Conservation (phyloP, 2,329 filamentous ascomycete genomes). For the Cercospora canescens region DNA sequence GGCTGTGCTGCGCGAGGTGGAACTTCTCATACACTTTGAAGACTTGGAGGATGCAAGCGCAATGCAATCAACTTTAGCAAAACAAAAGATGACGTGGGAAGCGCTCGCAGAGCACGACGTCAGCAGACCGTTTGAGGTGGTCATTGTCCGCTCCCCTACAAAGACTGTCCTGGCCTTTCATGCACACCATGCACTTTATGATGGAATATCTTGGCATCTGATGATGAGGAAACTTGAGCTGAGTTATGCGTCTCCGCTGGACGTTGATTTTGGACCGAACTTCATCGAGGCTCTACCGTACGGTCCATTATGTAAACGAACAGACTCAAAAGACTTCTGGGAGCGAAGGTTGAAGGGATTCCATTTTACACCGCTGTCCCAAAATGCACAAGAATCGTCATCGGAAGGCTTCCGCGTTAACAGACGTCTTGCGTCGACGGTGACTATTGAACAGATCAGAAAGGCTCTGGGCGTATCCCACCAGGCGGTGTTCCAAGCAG, state of each 20-base stretch:
- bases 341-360: constrained; percentile 50
- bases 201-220: constrained; percentile 74
- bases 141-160: constrained; percentile 40
- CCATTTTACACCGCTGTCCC: constrained; percentile 15
- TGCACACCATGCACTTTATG: constrained; percentile 85
- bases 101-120: constrained; percentile 52
- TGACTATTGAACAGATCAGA: constrained; percentile 45
- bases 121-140: constrained; percentile 54
- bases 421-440: not conserved
- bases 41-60: constrained; percentile 39
- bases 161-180: constrained; percentile 57
- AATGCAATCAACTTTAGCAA: constrained; percentile 38
- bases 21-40: constrained; percentile 38
- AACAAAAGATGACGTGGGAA: constrained; percentile 55
- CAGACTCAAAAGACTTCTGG: constrained; percentile 69
- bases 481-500: constrained; percentile 75
- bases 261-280: constrained; percentile 43
- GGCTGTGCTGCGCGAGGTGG: constrained; percentile 55
- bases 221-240: constrained; percentile 61
- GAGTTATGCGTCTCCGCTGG: constrained; percentile 46
- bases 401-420: not conserved
- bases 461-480: constrained; percentile 68
- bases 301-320: constrained; percentile 61
- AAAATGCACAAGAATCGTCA: not conserved
- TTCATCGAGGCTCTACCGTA: constrained; percentile 69